phyloP scores from a whole-genome alignment of 2,329 filamentous ascomycete genomes.

The Colletotrichum acutatum region DNA sequence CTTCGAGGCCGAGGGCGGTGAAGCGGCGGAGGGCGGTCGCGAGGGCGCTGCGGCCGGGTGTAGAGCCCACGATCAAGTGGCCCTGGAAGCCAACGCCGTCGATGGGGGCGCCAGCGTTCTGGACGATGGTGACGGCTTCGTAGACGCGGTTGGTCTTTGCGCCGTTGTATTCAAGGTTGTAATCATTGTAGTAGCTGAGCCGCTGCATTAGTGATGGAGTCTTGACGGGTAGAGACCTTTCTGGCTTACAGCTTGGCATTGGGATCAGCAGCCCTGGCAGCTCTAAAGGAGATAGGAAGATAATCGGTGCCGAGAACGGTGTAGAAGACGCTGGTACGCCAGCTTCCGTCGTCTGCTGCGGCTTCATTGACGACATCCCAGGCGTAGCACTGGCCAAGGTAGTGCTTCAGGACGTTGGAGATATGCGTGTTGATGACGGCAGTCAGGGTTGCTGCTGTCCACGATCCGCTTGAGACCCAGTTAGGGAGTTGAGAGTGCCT shows the following conservation, averaged over 20 bases:
- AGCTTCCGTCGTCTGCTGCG: constrained; percentile 58
- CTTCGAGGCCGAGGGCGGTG: constrained; percentile 62
- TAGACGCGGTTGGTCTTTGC: constrained; percentile 48
- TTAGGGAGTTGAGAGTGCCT: constrained; percentile 38
- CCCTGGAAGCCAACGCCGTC: constrained; percentile 64
- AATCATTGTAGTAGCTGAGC: constrained; percentile 66
- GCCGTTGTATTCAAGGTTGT: constrained; percentile 60
- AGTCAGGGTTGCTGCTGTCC: constrained; percentile 31
- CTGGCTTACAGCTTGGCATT: constrained; percentile 59
- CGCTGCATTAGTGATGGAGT: neutral
- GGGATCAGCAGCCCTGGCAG: constrained; percentile 57
- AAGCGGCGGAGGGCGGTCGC: constrained; percentile 61
- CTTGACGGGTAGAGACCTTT: too few species aligned
- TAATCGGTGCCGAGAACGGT: constrained; percentile 60
- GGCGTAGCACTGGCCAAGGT: constrained; percentile 56
- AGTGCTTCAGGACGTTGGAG: constrained; percentile 56
- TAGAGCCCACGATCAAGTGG: constrained; percentile 58
- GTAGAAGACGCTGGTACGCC: constrained; percentile 57
- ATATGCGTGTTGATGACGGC: constrained; percentile 63
- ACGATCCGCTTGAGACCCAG: constrained; percentile 38
- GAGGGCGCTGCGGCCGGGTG: constrained; percentile 56
- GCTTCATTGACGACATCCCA: constrained; percentile 65
- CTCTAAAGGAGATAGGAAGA: constrained; percentile 60
- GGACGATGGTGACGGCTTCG: constrained; percentile 47
- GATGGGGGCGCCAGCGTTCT: constrained; percentile 56